These are phyloP conservation scores for Ophiostoma tasmaniense DNA, from an alignment of 2,329 filamentous ascomycete genomes.

Conservation along the genomic window DNA sequence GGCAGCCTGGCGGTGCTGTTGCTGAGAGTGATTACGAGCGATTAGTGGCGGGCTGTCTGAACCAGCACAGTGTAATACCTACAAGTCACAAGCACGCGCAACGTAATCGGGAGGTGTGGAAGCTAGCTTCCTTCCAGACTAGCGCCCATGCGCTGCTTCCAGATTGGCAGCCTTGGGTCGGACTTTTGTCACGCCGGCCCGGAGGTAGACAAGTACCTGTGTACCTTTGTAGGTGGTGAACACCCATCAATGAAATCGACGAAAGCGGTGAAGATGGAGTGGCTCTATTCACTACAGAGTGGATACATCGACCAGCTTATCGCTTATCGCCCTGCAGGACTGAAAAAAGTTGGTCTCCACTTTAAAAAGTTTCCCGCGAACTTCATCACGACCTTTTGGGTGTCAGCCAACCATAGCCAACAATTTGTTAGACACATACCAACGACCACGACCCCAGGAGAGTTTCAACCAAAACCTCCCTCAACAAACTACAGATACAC, in stretches of 20 bases:
- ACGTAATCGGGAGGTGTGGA: slow-evolving; percentile 21
- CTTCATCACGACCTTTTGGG: background rate
- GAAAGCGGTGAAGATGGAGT: background rate
- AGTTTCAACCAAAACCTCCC: background rate
- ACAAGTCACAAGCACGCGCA: slow-evolving; percentile 12
- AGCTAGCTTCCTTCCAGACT: slow-evolving; percentile 14
- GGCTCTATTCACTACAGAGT: background rate
- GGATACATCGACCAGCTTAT: slow-evolving; percentile 7
- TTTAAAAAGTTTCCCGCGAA: slow-evolving; percentile 12
- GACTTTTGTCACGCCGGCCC: slow-evolving; percentile 8
- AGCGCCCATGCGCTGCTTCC: slow-evolving; percentile 5
- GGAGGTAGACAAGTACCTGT: background rate
- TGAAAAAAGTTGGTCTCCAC: slow-evolving; percentile 13
- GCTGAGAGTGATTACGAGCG: background rate
- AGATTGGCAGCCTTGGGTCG: slow-evolving; percentile 13
- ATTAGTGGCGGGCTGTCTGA: slow-evolving; percentile 9
- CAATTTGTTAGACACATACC: background rate
- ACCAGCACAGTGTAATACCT: too few relatives aligned
- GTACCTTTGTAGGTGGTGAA: background rate
- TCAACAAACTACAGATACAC: background rate
- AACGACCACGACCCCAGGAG: background rate
- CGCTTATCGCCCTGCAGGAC: background rate
- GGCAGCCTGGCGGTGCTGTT: slow-evolving; percentile 3
- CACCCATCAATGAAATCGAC: background rate
- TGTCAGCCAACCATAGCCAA: background rate